Evolutionary conservation across 2,329 filamentous ascomycete genomes (phyloP), one percentile per base, ranked within the genome.

Genomic region (Westerdykella sp.): DNA sequence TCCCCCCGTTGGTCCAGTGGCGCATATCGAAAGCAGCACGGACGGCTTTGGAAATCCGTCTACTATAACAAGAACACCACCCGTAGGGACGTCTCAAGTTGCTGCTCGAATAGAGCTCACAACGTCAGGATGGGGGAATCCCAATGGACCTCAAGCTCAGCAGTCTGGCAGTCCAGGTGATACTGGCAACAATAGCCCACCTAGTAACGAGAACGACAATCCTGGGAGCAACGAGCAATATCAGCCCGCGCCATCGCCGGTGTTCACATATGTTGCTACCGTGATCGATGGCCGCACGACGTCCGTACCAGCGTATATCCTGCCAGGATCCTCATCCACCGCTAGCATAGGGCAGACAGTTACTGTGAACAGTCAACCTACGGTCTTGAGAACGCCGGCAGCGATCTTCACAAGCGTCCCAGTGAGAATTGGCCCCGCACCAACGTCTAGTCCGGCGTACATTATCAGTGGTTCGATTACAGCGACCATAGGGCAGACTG

Each of bases 261-360:
- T 45, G 16, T 50, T 51, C 34, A 53, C 43, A 18, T 38, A 50
- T 21, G 35, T 54, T 18, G 40, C 46, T 10, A 53, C 48, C n/a
- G 31, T 41, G 1, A 35, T 46, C 6, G 37, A 47, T 23, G 42
- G 47, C 12, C 28, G 43, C 3, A 14, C 43, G 3, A 56, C 48
- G 0, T 37, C 37, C 1, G 25, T 43, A 4, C 51, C 53, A 10
- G 53, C 42, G 11, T 54, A 40, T 32, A 46, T 54, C 14, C 37
- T 53, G 21, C 41, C 44, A 18, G 49, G 45, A 14, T 48, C 43
- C 7, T 39, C 37, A 14, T 39, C 23, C 9, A 44, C 39, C 2
- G 48, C 47, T 21, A 50, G 43, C 5, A 39, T 49, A 5, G 48
- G 50, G 3, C 45, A 55, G 36, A 47, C 41, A 5, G 37, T 48